phyloP scores from a whole-genome alignment of 441 rosid species.

The Euphorbia schlechtendalii region DNA sequence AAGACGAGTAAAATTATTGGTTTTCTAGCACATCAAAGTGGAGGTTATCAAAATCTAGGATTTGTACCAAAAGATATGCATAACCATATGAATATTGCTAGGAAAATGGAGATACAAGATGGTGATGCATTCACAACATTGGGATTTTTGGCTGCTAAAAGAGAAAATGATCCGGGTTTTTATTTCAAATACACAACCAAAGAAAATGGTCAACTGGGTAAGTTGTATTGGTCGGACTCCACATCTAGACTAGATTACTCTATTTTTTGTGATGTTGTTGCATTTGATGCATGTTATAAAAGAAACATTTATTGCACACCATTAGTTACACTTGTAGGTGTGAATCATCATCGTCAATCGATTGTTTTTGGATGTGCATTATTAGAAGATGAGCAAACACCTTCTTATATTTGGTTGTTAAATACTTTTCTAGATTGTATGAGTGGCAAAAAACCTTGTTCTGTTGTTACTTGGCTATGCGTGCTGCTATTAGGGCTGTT shows the following conservation, averaged over 20 bases:
- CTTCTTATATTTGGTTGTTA: neutral
- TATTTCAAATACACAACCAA: neutral
- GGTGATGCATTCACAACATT: too few relatives aligned
- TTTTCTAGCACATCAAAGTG: too few relatives aligned
- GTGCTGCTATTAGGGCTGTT: neutral
- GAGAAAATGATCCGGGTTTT: neutral
- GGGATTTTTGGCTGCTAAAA: neutral
- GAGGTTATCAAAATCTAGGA: too few relatives aligned
- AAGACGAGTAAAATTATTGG: too few relatives aligned
- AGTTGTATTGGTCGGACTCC: neutral
- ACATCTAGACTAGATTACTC: neutral
- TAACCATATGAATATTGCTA: too few relatives aligned
- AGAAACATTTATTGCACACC: neutral
- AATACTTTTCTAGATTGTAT: neutral
- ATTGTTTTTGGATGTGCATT: too few relatives aligned
- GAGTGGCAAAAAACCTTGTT: neutral
- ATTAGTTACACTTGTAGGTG: too few relatives aligned
- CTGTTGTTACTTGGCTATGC: neutral
- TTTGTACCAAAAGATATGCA: too few relatives aligned
- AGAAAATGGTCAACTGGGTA: neutral
- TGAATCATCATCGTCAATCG: neutral
- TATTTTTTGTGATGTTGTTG: neutral
- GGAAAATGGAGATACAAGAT: too few relatives aligned
- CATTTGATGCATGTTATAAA: neutral
- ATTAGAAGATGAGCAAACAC: neutral